Evolutionary conservation across 2,329 filamentous ascomycete genomes (phyloP), one percentile per base, ranked within the genome.

Genomic region (Hymenoscyphus occultus): DNA sequence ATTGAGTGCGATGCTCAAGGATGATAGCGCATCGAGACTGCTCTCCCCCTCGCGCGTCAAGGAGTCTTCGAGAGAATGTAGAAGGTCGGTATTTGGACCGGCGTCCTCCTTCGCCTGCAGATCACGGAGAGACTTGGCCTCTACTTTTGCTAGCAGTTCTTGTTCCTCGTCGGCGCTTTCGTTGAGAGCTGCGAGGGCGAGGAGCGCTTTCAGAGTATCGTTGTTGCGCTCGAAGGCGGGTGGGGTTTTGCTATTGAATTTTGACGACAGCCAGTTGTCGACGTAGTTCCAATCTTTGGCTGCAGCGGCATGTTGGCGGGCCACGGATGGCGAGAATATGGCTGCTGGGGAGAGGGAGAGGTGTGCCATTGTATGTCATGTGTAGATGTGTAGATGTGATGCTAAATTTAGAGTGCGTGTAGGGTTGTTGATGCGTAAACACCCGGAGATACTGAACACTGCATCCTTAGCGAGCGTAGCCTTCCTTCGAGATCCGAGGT

Each of bases 221-320:
- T 89, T 83, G 74, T 95, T 97, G 72, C 92, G 89, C 79, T 98
- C 94, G 76, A 97, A 97, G 0, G 82, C 75, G 0, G 92, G 93
- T 0, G 89, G 79, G 0, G 83, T 76, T 57, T 84, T 85, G 39
- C 85, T 84, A 56, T 83, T 82, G 71, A 90, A 91, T 74, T 90
- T 90, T 65, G 85, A 83, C 57, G 83, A 81, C 12, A 97, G 86
- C 93, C 94, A 98, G 71, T 82, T 81, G 77, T 96, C 92, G 71
- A 97, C 85, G 70, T 91, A 92, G 63, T 88, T 89, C 94, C 94
- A 98, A 78, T 97, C 93, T 75, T 94, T 93, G 58, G 92, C 91
- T 68, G 90, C 88, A 13, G 90, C 90, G 68, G 91, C 90, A 70
- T 92, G 90, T 67, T 90, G 88, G 65, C 92, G 89, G 61, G 87